Evolutionary conservation across 768 basidiomycete species (phyloP), one percentile per base, ranked within the genome.

Genomic region (Psilocybe subaeruginosa): DNA sequence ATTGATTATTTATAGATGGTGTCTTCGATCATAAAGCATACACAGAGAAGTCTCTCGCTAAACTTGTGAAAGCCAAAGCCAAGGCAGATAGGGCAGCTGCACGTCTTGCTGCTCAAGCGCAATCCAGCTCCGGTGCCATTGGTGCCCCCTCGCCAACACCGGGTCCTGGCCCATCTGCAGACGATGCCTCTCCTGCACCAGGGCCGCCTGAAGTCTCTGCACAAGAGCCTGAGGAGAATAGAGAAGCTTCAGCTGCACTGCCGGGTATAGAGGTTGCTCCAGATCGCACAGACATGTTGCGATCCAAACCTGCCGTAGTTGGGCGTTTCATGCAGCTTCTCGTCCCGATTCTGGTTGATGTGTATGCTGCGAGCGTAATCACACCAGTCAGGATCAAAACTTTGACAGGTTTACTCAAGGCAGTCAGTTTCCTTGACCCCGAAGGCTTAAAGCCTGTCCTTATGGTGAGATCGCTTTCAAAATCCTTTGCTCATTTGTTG

Each of bases 331-430:
- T 96, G 85, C 85, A 87, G 50, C 79, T 97, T 35, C 87, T 95
- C 68, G 89, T 98, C 0, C 97, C 97, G 0, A 94, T 97, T 58
- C 83, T 99, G 58, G 89, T 99, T 60, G 97, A 99, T 68, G 96
- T 99, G n/a, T 99, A 98, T 74, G 92, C 96, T n/a, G 97, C 97
- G 31, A 97, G 94, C 72, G 96, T 99, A 29, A 88, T 90, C 52
- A 86, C 89, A 0, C 87, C 92, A 2, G 88, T 99, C 9, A 84
- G 97, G 61, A 85, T 91, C 46, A 96, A 97, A 78, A 93, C 95
- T 0, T 78, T 99, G 63, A 91, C 89, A 0, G 94, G 91, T 1
- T 69, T 99, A 53, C 76, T 97, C 64, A 97, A 98, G 73, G 95
- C 97, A 2, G 87, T 97, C 59, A 91, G 93, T 63, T 99, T 95